Base-by-base conservation (phyloP, 2,329 filamentous ascomycete genomes). In the Cylindrodendrum hubeiense region DNA sequence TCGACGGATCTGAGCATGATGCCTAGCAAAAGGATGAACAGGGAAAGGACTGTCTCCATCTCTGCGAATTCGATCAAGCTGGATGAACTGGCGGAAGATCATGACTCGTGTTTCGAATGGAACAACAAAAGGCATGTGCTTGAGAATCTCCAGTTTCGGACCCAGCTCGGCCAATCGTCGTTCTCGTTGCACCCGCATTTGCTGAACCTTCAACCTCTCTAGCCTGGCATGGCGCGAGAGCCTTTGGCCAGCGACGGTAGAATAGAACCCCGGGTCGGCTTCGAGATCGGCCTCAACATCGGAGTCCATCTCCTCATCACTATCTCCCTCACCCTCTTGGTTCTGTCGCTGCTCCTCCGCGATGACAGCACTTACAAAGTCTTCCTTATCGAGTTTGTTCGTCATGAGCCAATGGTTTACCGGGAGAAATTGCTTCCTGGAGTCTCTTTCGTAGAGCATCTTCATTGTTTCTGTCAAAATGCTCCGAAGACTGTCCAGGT, bases 71-170 rank as follows among this genome's bases (percentile, higher is more conserved):
- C 73, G 73, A 79, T 99, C 96, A 5, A 95, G 84, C 30, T 88
- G 81, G n/a, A 98, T 93, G 73, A 98, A 98, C 75, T 97, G 90
- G 30, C 95, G 89, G 79, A 99, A 98, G 24, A 98, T 95, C 76
- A 94, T 90, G 5, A 99, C 96, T 50, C 96, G 86, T 0, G 93
- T 96, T 39, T 93, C 89, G 73, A 99, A 99, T 0, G 95, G 96
- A 47, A 99, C 96, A 70, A 95, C 93, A 77, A 98, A 99, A 0
- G 96, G 96, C 90, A 99, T 97, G 74, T 98, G 97, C 71, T 96
- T 91, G 54, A 99, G 81, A 5, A 99, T 93, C 75, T 98, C 95
- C 10, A 98, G 84, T 71, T 95, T 91, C 1, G 96, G 95, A 0
- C 92, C 93, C 66, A 97, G 89, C 15, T 91, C 87, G 51, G 95